Evolutionary conservation across 768 basidiomycete species (phyloP).

Genomic region (Calocera cornea): DNA sequence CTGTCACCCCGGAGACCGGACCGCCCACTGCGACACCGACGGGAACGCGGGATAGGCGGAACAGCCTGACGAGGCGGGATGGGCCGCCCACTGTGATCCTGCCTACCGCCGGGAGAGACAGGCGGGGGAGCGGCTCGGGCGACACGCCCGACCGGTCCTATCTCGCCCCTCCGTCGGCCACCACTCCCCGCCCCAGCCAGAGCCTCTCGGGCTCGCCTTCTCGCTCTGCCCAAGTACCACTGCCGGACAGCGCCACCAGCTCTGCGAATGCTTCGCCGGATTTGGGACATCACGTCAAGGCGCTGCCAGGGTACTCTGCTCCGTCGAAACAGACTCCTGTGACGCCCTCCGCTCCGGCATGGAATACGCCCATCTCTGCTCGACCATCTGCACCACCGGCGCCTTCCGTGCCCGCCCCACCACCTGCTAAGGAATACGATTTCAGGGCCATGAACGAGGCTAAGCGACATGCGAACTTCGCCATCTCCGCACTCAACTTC

Average conservation of each 20-base stretch:
- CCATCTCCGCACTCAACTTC: slow-evolving; percentile 90
- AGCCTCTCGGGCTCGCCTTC: neutral
- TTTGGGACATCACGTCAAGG: neutral
- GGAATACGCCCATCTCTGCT: neutral
- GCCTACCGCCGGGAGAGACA: neutral
- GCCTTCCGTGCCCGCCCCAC: neutral
- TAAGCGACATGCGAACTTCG: slow-evolving; percentile 87
- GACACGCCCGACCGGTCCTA: neutral
- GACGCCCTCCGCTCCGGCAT: neutral
- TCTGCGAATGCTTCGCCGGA: neutral
- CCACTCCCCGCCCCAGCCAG: neutral
- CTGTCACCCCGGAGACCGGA: neutral
- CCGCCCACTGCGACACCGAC: neutral
- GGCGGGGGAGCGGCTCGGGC: neutral
- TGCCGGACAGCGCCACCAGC: neutral
- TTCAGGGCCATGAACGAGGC: slow-evolving; percentile 50
- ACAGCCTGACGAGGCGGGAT: neutral
- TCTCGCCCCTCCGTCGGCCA: neutral
- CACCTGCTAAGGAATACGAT: slow-evolving; percentile 10
- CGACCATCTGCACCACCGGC: neutral
- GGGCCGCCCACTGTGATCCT: neutral
- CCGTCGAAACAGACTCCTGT: neutral
- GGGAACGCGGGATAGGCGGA: neutral
- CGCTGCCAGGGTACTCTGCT: neutral
- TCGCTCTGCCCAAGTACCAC: neutral